Evolutionary conservation across 352 stramenopile species (phyloP).

Genomic region (Pythium sp.): DNA sequence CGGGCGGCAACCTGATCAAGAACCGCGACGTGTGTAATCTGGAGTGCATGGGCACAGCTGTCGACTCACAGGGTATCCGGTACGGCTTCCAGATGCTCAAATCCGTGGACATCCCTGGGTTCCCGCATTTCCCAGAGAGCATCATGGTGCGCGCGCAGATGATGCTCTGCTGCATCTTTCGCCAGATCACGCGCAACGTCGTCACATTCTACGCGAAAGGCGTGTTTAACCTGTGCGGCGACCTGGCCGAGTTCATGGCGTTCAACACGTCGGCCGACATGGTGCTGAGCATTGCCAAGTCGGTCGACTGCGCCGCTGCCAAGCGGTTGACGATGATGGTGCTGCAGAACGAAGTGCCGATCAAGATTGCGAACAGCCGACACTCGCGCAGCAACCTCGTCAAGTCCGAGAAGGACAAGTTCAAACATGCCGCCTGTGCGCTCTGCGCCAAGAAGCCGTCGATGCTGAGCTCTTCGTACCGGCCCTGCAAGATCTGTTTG

Average conservation of each 20-base stretch:
- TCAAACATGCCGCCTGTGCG: conserved; percentile 10
- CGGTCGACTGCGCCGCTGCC: conserved; percentile 31
- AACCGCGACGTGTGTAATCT: conserved; percentile 47
- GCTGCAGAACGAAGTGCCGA: conserved; percentile 14
- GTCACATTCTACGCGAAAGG: conserved; percentile 53
- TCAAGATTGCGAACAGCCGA: background rate
- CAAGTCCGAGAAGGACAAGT: conserved; percentile 6
- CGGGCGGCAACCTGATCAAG: conserved; percentile 33
- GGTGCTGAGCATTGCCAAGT: conserved; percentile 33
- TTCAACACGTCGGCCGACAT: conserved; percentile 41
- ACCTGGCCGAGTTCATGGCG: conserved; percentile 37
- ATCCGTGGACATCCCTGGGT: conserved; percentile 42
- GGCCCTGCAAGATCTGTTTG: conserved; percentile 39
- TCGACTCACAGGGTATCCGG: conserved; percentile 24
- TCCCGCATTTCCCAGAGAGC: conserved; percentile 28
- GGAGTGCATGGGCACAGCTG: conserved; percentile 38
- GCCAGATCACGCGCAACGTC: conserved; percentile 30
- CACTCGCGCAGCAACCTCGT: background rate
- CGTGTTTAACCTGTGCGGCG: conserved; percentile 45
- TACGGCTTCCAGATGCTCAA: conserved; percentile 52
- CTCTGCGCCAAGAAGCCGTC: conserved; percentile 19
- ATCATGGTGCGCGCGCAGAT: conserved; percentile 40
- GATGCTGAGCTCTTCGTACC: conserved; percentile 26
- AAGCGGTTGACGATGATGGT: conserved; percentile 47
- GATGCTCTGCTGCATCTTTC: conserved; percentile 62